A percentile compares a stretch with the other conserved stretches of the same genome.
Evolutionary conservation across 2,329 filamentous ascomycete genomes (phyloP).

Genomic region (Fusarium secorum): DNA sequence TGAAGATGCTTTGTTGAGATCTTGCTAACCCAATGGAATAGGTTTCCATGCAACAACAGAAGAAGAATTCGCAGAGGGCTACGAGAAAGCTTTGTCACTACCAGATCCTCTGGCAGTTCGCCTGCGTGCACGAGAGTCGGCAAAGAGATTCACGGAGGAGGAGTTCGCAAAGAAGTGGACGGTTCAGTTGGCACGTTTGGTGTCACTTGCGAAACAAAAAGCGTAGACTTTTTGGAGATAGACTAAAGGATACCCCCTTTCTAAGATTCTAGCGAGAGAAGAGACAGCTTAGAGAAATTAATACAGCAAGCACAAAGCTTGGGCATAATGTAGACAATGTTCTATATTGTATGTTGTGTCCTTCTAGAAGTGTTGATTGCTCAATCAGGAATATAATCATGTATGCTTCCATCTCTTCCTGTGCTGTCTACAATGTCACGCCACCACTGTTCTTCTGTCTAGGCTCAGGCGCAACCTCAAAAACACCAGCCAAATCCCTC

Average conservation of each 20-base stretch:
- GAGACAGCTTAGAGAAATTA: conserved; percentile 25
- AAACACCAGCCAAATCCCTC: conserved; percentile 68
- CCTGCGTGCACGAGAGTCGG: conserved; percentile 76
- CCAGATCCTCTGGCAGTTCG: conserved; percentile 79
- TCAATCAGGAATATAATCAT: neutral
- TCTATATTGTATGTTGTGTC: neutral
- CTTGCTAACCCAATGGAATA: conserved; percentile 39
- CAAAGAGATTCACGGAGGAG: conserved; percentile 85
- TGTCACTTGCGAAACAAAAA: conserved; percentile 54
- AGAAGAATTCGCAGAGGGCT: conserved; percentile 81
- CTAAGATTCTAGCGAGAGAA: conserved; percentile 17
- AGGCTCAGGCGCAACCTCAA: conserved; percentile 81
- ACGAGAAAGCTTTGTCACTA: conserved; percentile 77
- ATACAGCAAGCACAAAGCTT: conserved; percentile 2
- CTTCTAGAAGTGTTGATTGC: neutral
- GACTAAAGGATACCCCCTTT: conserved; percentile 50
- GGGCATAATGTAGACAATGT: neutral
- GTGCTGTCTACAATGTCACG: conserved; percentile 52
- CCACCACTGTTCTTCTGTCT: conserved; percentile 77
- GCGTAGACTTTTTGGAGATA: conserved; percentile 38
- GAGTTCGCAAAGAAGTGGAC: conserved; percentile 85
- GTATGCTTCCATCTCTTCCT: neutral
- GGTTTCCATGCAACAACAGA: conserved; percentile 87
- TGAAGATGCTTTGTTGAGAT: neutral
- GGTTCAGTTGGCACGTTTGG: conserved; percentile 74